These are phyloP conservation scores for Carex littledalei DNA, from an alignment of 176 grass and related monocot genomes.

Conservation along the genomic window DNA sequence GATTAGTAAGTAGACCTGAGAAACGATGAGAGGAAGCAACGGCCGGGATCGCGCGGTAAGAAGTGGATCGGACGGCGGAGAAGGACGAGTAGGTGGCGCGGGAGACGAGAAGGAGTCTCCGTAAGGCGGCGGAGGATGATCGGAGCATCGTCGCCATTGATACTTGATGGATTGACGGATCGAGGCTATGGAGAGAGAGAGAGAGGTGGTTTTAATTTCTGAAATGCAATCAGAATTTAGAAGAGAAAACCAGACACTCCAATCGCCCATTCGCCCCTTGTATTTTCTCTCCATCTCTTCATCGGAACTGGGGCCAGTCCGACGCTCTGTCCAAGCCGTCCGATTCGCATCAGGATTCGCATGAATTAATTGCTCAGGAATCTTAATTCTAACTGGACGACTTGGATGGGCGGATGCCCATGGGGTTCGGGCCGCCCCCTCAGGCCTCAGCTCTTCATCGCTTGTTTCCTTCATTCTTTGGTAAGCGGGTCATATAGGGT, in stretches of 20 bases:
- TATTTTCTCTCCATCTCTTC: no score
- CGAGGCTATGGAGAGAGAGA: neutral
- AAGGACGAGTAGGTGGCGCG: conserved; percentile 21
- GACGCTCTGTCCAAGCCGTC: no score
- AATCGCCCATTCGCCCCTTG: neutral
- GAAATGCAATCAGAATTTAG: neutral
- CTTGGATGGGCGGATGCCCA: no score
- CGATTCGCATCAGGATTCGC: no score
- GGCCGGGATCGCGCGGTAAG: conserved; percentile 32
- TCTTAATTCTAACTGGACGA: no score
- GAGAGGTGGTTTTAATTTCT: neutral
- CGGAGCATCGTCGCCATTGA: conserved; percentile 63
- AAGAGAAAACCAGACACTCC: neutral
- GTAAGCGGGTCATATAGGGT: neutral
- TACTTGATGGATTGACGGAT: conserved; percentile 24
- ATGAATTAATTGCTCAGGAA: no score
- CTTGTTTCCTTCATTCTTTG: neutral
- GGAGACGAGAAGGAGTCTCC: conserved; percentile 29
- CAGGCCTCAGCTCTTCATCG: neutral
- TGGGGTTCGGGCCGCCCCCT: no score
- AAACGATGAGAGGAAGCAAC: conserved; percentile 28
- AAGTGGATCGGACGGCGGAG: conserved; percentile 29
- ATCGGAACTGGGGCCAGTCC: no score
- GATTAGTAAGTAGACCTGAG: conserved; percentile 16
- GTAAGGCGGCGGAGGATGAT: conserved; percentile 29